These are phyloP conservation scores for Cephalotrichum gorgonifer DNA, from an alignment of 2,329 filamentous ascomycete species.

Conservation along the genomic window DNA sequence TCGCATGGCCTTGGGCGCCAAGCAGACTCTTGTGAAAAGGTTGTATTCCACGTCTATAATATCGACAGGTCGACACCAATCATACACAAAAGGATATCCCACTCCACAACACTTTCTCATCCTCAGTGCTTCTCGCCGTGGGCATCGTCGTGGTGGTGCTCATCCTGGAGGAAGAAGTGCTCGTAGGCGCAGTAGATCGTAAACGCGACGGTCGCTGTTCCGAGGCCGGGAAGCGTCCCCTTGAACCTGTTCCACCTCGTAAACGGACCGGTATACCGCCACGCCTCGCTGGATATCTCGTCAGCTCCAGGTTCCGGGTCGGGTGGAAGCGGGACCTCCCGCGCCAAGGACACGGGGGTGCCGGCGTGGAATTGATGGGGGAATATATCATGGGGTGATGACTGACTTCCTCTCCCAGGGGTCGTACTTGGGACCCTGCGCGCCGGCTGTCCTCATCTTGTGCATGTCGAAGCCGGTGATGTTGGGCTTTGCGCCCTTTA, in stretches of 20 bases:
- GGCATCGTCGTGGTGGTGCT: slow-evolving; percentile 44
- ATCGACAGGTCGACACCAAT: background rate
- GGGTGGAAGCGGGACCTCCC: background rate
- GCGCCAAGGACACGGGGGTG: background rate
- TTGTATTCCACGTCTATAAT: slow-evolving; percentile 3
- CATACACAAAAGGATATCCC: background rate
- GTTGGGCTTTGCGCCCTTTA: slow-evolving; percentile 51
- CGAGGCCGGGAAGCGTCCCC: slow-evolving; percentile 76
- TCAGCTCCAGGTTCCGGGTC: background rate
- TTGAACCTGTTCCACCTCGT: slow-evolving; percentile 84
- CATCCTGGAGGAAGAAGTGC: slow-evolving; percentile 71
- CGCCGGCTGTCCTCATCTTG: slow-evolving; percentile 64
- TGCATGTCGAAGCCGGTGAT: slow-evolving; percentile 88
- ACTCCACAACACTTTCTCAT: background rate
- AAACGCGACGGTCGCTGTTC: slow-evolving; percentile 87
- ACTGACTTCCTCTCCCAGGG: slow-evolving; percentile 54
- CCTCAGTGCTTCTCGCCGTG: slow-evolving; percentile 49
- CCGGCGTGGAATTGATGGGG: background rate
- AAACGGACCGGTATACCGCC: slow-evolving; percentile 88
- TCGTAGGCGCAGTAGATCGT: slow-evolving; percentile 83
- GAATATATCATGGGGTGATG: background rate
- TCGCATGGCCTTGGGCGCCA: background rate
- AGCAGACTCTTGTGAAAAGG: background rate
- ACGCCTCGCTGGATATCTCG: slow-evolving; percentile 61
- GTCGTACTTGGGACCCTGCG: slow-evolving; percentile 51